Percentiles rank a stretch among this genome's conserved stretches.
phyloP scores from a whole-genome alignment of 257 asterid genomes.

The Nicotiana knightiana region DNA sequence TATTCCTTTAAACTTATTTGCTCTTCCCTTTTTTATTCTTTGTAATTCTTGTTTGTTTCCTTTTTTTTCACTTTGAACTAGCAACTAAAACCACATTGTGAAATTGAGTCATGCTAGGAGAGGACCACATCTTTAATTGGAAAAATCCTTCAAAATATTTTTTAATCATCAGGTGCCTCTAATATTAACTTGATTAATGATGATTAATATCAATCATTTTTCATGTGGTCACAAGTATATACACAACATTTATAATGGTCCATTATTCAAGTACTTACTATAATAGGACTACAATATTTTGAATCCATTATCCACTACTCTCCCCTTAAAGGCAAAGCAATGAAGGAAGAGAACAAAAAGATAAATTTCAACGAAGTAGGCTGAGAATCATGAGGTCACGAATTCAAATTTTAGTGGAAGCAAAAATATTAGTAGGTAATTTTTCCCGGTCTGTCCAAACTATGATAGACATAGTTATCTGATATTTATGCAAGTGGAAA shows the following conservation, averaged over 20 bases:
- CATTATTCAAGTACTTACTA: background rate
- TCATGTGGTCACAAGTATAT: background rate
- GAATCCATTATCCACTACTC: background rate
- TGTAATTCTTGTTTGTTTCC: constrained; percentile 1
- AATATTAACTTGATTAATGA: background rate
- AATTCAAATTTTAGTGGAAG: too few relatives aligned
- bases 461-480: too few relatives aligned
- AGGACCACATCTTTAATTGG: constrained; percentile 11
- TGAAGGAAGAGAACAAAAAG: background rate
- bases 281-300: background rate
- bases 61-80: background rate
- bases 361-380: background rate
- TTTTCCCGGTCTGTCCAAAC: rapidly evolving
- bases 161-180: background rate
- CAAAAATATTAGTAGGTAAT: too few relatives aligned
- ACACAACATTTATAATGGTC: background rate
- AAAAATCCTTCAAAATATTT: background rate
- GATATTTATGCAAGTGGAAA: too few relatives aligned
- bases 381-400: too few relatives aligned
- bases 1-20: constrained; percentile 19
- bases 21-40: constrained; percentile 1
- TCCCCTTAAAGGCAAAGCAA: background rate
- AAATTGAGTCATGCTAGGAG: constrained; percentile 8
- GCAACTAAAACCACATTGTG: background rate
- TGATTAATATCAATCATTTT: background rate